These are phyloP conservation scores for Otatea glauca DNA, from an alignment of 176 grass and related monocot species.

Conservation along the genomic window DNA sequence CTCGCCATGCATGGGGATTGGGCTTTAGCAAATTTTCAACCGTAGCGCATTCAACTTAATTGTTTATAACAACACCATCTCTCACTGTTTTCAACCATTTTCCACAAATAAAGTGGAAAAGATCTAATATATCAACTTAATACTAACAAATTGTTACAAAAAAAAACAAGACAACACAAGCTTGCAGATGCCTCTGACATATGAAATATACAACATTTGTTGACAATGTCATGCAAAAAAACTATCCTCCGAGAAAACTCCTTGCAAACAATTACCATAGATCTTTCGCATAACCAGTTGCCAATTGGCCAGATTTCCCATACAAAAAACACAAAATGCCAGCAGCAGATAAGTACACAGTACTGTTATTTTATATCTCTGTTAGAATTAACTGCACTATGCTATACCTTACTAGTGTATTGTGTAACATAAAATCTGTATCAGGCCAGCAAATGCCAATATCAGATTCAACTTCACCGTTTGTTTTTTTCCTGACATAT, in stretches of 20 bases:
- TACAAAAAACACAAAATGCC: not conserved
- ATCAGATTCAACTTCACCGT: not conserved
- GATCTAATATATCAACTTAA: not conserved
- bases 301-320: not conserved
- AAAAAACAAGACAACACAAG: not conserved
- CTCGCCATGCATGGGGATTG: not conserved
- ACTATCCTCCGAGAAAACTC: not conserved
- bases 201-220: not conserved
- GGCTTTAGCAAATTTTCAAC: not conserved
- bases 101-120: not conserved
- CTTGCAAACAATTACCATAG: not conserved
- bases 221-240: not conserved
- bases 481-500: not conserved
- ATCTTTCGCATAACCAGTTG: constrained; percentile 1
- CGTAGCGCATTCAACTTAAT: not conserved
- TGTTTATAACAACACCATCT: constrained; percentile 11
- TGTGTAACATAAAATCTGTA: not conserved
- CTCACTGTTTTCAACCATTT: constrained; percentile 9
- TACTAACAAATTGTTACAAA: not conserved
- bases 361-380: not conserved
- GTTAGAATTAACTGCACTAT: not conserved
- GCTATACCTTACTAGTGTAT: not conserved
- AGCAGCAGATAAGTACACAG: not conserved
- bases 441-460: constrained; percentile 9
- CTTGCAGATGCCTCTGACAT: not conserved